Conservation (phyloP, 768 basidiomycete genomes). For the Rhodocollybia butyracea region DNA sequence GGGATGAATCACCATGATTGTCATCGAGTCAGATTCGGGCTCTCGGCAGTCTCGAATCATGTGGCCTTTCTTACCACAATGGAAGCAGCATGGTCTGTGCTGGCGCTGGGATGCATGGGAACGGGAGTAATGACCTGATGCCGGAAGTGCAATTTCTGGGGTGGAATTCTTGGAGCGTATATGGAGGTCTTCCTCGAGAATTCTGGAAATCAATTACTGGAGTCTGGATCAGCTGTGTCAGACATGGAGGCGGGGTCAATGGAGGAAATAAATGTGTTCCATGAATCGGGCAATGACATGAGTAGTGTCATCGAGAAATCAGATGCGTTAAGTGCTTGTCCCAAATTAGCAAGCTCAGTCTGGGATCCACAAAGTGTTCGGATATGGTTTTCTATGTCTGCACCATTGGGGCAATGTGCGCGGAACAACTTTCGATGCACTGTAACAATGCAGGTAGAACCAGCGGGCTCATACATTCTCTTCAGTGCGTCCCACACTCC, state of each 20-base stretch:
- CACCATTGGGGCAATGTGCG: constrained; percentile 23
- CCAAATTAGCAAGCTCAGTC: constrained; percentile 20
- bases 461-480: constrained; percentile 23
- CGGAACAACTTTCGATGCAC: constrained; percentile 23
- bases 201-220: constrained; percentile 16
- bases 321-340: constrained; percentile 19
- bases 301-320: constrained; percentile 29
- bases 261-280: constrained; percentile 26
- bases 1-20: neutral
- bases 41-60: neutral
- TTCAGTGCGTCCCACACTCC: constrained; percentile 27
- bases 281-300: constrained; percentile 29
- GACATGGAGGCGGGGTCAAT: constrained; percentile 17
- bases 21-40: neutral
- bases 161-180: constrained; percentile 5
- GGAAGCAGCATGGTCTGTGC: constrained; percentile 7
- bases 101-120: neutral
- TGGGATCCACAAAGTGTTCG: constrained; percentile 19
- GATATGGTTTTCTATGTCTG: constrained; percentile 29
- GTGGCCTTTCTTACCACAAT: constrained; percentile 11
- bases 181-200: constrained; percentile 20
- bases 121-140: too few species aligned
- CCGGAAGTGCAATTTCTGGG: constrained; percentile 13
- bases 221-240: constrained; percentile 5
- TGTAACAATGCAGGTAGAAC: constrained; percentile 23